These are phyloP conservation scores for Auxenochlorella pyrenoidosa DNA, from an alignment of 139 green algal species.

Conservation along the genomic window DNA sequence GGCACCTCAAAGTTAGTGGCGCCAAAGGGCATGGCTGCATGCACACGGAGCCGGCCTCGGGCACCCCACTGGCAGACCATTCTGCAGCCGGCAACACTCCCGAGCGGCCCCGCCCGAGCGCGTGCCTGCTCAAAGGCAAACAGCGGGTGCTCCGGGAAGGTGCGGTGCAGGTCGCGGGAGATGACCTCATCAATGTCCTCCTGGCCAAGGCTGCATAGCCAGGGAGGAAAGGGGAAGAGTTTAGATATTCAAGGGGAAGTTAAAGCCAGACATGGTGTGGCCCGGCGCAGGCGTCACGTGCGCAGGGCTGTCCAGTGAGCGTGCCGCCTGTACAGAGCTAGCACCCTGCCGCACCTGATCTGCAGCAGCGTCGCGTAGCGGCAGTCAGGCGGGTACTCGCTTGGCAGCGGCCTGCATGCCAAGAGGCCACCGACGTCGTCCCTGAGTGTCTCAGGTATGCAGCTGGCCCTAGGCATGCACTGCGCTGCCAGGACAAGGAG, in stretches of 20 bases:
- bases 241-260: too few species aligned
- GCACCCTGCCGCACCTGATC: constrained; percentile 64
- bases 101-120: neutral
- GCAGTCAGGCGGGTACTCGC: constrained; percentile 52
- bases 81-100: neutral
- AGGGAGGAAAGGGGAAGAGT: neutral
- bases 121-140: constrained; percentile 67
- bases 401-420: constrained; percentile 51
- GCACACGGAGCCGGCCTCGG: too few species aligned
- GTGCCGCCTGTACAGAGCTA: neutral
- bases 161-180: constrained; percentile 90
- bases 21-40: too few species aligned
- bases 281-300: too few species aligned
- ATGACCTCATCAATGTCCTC: constrained; percentile 93
- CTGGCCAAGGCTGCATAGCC: constrained; percentile 56
- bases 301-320: too few species aligned
- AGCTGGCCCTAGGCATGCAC: too few species aligned
- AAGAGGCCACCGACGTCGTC: too few species aligned
- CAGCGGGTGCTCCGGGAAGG: constrained; percentile 93
- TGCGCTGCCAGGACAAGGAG: too few species aligned
- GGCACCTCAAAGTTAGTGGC: too few species aligned
- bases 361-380: constrained; percentile 79
- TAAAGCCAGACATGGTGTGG: too few species aligned
- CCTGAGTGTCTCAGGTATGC: too few species aligned
- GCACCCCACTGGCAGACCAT: neutral